phyloP scores from a whole-genome alignment of 1,284 basidiomycete species.

The Mycosarcoma maydis region DNA sequence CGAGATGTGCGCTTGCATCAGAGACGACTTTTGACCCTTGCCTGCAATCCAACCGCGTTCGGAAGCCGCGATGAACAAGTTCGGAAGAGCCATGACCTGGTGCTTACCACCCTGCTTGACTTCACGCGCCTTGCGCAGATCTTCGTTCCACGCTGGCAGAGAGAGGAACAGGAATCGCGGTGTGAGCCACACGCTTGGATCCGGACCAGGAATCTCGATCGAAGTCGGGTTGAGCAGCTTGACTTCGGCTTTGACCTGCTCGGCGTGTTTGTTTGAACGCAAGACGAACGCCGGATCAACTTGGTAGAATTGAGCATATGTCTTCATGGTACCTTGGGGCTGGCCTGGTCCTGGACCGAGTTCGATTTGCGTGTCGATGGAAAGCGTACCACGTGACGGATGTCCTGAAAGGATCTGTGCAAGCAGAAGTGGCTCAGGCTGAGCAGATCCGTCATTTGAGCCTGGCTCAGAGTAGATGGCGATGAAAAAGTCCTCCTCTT shows the following conservation, averaged over 20 bases:
- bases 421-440: conserved; percentile 18
- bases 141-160: conserved; percentile 26
- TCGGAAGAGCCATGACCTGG: conserved; percentile 51
- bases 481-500: conserved; percentile 78
- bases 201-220: conserved; percentile 50
- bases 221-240: conserved; percentile 33
- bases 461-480: conserved; percentile 61
- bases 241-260: conserved; percentile 20
- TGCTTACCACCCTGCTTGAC: conserved; percentile 24
- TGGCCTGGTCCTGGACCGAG: conserved; percentile 73
- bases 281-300: conserved; percentile 20
- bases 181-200: conserved; percentile 47
- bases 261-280: background rate
- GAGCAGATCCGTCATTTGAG: background rate
- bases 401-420: conserved; percentile 77
- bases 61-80: conserved; percentile 51
- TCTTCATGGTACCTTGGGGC: conserved; percentile 66
- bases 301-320: conserved; percentile 46
- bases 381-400: conserved; percentile 78
- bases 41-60: conserved; percentile 53
- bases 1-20: conserved; percentile 2
- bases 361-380: conserved; percentile 75
- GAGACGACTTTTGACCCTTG: conserved; percentile 16
- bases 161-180: conserved; percentile 52
- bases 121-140: conserved; percentile 15